Evolutionary conservation across 1,284 basidiomycete genomes (phyloP).

Genomic region (Xanthoconium separans): DNA sequence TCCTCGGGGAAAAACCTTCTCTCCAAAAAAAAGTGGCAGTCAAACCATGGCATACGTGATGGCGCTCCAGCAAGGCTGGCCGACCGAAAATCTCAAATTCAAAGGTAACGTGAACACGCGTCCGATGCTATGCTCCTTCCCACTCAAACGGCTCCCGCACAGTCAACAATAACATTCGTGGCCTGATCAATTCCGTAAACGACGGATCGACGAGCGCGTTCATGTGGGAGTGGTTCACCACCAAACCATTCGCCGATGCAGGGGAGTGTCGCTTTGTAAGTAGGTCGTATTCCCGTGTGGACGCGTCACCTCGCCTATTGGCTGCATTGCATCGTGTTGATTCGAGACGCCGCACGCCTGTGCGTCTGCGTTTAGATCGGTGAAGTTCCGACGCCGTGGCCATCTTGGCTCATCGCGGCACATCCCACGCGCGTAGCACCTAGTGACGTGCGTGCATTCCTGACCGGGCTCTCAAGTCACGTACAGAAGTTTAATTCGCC

Average conservation of each 20-base stretch:
- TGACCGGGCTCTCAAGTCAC: slow-evolving; percentile 61
- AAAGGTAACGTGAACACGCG: slow-evolving; percentile 49
- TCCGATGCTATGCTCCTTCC: background rate
- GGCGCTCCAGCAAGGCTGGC: slow-evolving; percentile 85
- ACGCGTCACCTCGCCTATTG: too few relatives aligned
- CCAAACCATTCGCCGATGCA: slow-evolving; percentile 86
- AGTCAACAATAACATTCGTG: slow-evolving; percentile 91
- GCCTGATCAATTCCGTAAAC: slow-evolving; percentile 90
- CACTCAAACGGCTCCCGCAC: background rate
- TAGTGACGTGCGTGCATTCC: slow-evolving; percentile 57
- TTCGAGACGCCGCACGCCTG: background rate
- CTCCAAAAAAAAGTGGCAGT: slow-evolving; percentile 55
- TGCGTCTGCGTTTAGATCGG: slow-evolving; percentile 62
- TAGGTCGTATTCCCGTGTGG: slow-evolving; percentile 13
- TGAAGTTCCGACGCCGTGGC: slow-evolving; percentile 91
- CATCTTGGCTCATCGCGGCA: slow-evolving; percentile 92
- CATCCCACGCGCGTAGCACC: slow-evolving; percentile 63
- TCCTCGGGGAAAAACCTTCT: background rate
- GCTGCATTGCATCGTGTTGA: background rate
- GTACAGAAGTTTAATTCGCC: slow-evolving; percentile 69
- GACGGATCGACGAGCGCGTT: slow-evolving; percentile 79
- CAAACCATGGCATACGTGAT: slow-evolving; percentile 96
- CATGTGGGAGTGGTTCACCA: slow-evolving; percentile 99
- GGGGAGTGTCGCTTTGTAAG: slow-evolving; percentile 83
- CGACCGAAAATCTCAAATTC: slow-evolving; percentile 69